Conservation (phyloP, 2,329 filamentous ascomycete species). For the Leptoxyphium fumago region DNA sequence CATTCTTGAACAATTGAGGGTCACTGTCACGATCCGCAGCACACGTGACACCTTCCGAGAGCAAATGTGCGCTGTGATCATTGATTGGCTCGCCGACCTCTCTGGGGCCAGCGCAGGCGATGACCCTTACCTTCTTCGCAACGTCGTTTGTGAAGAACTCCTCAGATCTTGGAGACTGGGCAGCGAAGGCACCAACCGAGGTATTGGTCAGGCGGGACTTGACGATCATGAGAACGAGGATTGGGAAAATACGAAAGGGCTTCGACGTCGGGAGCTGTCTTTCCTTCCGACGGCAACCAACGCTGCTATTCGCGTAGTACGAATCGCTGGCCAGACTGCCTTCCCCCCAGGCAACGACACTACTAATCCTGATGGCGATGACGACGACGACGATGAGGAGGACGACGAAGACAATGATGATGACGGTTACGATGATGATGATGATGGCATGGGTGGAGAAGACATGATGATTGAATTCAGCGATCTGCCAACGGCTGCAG, state of each 20-base stretch:
- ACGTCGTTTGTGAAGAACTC: conserved; percentile 79
- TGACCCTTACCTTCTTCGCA: conserved; percentile 65
- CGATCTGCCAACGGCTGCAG: conserved; percentile 23
- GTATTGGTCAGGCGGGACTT: conserved; percentile 62
- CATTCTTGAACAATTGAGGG: conserved; percentile 85
- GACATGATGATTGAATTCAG: conserved; percentile 34
- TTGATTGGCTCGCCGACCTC: conserved; percentile 92
- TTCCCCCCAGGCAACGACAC: conserved; percentile 33
- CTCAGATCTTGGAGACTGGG: conserved; percentile 77
- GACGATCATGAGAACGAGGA: conserved; percentile 65
- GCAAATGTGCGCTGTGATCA: conserved; percentile 95
- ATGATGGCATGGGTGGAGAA: conserved; percentile 15
- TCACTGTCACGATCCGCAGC: conserved; percentile 89
- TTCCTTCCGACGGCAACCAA: conserved; percentile 18
- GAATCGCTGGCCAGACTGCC: conserved; percentile 9
- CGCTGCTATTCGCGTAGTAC: conserved; percentile 14
- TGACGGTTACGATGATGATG: conserved; percentile 10
- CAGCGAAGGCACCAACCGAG: conserved; percentile 65
- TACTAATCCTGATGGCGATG: conserved; percentile 33
- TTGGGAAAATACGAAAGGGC: conserved; percentile 11
- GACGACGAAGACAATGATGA: conserved; percentile 21
- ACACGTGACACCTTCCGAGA: conserved; percentile 91
- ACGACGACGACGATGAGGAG: conserved; percentile 23
- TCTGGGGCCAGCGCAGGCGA: conserved; percentile 72
- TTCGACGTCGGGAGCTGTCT: conserved; percentile 25